Conservation (phyloP, 2,329 filamentous ascomycete genomes). For the Furcasterigmium furcatum region DNA sequence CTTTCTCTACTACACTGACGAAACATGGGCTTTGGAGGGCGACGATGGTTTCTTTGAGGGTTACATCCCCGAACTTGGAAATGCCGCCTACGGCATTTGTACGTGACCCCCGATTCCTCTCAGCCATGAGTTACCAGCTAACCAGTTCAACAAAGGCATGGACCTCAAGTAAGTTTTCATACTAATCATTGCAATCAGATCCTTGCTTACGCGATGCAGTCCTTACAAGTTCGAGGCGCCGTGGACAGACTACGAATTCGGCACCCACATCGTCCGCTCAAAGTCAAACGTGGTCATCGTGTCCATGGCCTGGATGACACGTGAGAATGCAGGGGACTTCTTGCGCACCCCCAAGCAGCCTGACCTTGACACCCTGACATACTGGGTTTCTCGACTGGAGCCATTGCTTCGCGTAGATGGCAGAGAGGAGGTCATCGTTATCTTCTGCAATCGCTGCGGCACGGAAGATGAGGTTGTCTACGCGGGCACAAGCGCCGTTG, state of each 20-base stretch:
- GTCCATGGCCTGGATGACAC: slow-evolving; percentile 76
- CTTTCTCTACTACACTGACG: slow-evolving; percentile 53
- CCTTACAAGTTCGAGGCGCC: slow-evolving; percentile 34
- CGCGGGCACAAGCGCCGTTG: slow-evolving; percentile 69
- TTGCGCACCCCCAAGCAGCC: slow-evolving; percentile 52
- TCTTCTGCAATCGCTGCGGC: slow-evolving; percentile 70
- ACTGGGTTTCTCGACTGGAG: slow-evolving; percentile 71
- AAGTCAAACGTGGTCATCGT: slow-evolving; percentile 63
- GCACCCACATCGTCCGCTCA: slow-evolving; percentile 52
- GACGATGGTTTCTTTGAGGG: slow-evolving; percentile 40
- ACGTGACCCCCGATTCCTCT: slow-evolving; percentile 2
- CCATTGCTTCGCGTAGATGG: slow-evolving; percentile 54
- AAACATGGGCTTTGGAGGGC: slow-evolving; percentile 55
- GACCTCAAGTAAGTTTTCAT: slow-evolving; percentile 56
- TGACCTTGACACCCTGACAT: slow-evolving; percentile 70
- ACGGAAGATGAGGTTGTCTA: slow-evolving; percentile 64
- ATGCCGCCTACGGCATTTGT: slow-evolving; percentile 52
- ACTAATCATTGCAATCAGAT: no score
- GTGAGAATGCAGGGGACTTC: slow-evolving; percentile 42
- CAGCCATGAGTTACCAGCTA: background rate
- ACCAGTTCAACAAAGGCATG: slow-evolving; percentile 33
- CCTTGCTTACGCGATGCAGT: no score
- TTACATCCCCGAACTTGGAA: slow-evolving; percentile 37
- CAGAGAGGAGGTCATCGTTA: slow-evolving; percentile 60
- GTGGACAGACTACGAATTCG: slow-evolving; percentile 38